Conservation (phyloP, 75 land plant species). For the Pseudotsuga menziesii region DNA sequence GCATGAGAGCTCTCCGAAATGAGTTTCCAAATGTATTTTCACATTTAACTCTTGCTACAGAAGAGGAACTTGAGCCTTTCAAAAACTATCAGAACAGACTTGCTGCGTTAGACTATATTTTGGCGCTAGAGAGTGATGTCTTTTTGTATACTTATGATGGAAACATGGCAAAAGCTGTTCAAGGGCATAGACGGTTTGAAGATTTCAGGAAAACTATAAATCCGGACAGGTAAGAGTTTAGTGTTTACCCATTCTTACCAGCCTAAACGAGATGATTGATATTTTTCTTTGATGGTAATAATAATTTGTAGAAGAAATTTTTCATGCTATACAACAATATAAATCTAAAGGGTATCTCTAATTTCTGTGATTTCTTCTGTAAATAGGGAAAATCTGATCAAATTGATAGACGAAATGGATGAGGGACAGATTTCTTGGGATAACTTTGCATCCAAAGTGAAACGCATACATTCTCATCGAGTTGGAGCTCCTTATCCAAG, state of each 20-base stretch:
- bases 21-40: slow-evolving; percentile 75
- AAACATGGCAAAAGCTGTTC: slow-evolving; percentile 96
- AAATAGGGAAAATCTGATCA: slow-evolving; percentile 41
- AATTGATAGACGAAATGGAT: slow-evolving; percentile 50
- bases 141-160: slow-evolving; percentile 94
- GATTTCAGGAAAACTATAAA: slow-evolving; percentile 79
- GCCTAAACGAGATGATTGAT: background rate
- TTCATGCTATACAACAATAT: background rate
- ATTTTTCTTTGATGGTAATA: background rate
- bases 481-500: slow-evolving; percentile 56
- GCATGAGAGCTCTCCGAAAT: slow-evolving; percentile 43
- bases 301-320: background rate
- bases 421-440: slow-evolving; percentile 46
- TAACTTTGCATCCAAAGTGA: slow-evolving; percentile 35
- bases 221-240: slow-evolving; percentile 70
- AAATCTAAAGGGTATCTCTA: background rate
- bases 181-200: slow-evolving; percentile 84
- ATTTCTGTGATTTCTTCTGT: slow-evolving; percentile 5
- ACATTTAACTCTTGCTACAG: slow-evolving; percentile 64
- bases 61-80: slow-evolving; percentile 63
- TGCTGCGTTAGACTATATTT: slow-evolving; percentile 80
- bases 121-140: slow-evolving; percentile 87
- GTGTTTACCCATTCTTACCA: background rate
- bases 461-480: slow-evolving; percentile 31
- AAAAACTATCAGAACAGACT: slow-evolving; percentile 62